These are phyloP conservation scores for Calamus simplicifolius DNA, from an alignment of 176 grass and related monocot genomes.

Conservation along the genomic window DNA sequence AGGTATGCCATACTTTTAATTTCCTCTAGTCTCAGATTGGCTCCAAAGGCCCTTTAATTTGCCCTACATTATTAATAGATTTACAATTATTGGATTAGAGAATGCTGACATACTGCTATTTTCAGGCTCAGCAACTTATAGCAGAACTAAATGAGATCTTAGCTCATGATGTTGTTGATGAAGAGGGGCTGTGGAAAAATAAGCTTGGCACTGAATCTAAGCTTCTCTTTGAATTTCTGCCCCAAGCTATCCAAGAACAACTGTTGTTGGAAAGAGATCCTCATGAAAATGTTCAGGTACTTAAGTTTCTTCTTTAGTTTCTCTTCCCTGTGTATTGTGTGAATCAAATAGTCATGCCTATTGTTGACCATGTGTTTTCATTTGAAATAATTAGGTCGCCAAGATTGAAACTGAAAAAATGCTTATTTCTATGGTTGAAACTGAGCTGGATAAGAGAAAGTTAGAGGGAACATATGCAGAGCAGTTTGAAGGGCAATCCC, in stretches of 20 bases:
- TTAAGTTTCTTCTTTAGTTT: background rate
- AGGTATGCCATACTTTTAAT: conserved; percentile 39
- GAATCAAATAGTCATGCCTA: background rate
- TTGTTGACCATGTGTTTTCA: background rate
- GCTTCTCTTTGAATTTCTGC: conserved; percentile 79
- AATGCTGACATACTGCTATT: background rate
- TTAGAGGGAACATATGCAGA: conserved; percentile 57
- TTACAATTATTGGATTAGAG: too few species aligned
- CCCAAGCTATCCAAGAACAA: conserved; percentile 85
- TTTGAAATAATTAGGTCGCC: conserved; percentile 45
- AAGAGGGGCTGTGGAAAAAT: conserved; percentile 76
- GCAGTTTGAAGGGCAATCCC: conserved; percentile 86
- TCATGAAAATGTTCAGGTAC: conserved; percentile 98
- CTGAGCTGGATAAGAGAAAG: conserved; percentile 91
- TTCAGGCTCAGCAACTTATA: conserved; percentile 91
- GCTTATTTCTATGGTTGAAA: conserved; percentile 98
- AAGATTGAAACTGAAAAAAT: conserved; percentile 99
- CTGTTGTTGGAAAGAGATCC: conserved; percentile 97
- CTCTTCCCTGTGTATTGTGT: background rate
- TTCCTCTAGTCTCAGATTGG: background rate
- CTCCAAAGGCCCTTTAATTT: too few species aligned
- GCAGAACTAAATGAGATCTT: conserved; percentile 93
- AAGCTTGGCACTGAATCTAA: conserved; percentile 60
- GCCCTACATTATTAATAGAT: too few species aligned
- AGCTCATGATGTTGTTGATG: conserved; percentile 88